Percentiles rank a stretch among this genome's conserved stretches.
These are phyloP conservation scores for Beta lomatogona DNA, from an alignment of 179 eudicot species.

Conservation along the genomic window DNA sequence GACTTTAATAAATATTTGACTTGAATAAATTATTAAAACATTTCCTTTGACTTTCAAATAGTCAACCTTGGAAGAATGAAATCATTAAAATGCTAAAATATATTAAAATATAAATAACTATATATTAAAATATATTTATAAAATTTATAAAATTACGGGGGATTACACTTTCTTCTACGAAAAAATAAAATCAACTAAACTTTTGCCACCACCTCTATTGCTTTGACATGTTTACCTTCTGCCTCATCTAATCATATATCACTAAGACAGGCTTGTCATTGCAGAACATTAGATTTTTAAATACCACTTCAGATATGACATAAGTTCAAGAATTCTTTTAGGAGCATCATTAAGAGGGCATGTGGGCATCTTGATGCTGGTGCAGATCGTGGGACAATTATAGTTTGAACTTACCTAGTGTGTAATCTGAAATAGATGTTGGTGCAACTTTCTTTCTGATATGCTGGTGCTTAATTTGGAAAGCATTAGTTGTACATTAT, in stretches of 20 bases:
- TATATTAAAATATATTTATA: too few relatives aligned
- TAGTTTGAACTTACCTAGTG: too few relatives aligned
- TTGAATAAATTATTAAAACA: too few relatives aligned
- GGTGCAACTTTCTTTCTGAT: neutral
- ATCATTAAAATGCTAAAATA: too few relatives aligned
- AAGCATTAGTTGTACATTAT: neutral
- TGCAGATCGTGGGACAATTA: too few relatives aligned
- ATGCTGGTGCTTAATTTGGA: neutral
- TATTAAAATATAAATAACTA: too few relatives aligned
- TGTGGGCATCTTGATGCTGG: neutral
- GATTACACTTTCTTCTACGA: too few relatives aligned
- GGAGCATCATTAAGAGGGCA: neutral
- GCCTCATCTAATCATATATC: neutral
- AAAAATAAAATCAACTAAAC: neutral
- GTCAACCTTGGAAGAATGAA: too few relatives aligned
- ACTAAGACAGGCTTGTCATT: neutral
- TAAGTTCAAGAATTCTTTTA: neutral
- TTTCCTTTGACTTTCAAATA: too few relatives aligned
- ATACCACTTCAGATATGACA: too few relatives aligned
- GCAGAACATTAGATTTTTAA: neutral
- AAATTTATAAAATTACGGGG: too few relatives aligned
- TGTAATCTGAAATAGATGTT: neutral
- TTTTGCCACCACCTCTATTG: neutral
- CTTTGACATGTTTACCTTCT: neutral
- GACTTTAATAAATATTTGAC: too few relatives aligned